phyloP scores from a whole-genome alignment of 768 basidiomycete species.

The Galerina marginata region DNA sequence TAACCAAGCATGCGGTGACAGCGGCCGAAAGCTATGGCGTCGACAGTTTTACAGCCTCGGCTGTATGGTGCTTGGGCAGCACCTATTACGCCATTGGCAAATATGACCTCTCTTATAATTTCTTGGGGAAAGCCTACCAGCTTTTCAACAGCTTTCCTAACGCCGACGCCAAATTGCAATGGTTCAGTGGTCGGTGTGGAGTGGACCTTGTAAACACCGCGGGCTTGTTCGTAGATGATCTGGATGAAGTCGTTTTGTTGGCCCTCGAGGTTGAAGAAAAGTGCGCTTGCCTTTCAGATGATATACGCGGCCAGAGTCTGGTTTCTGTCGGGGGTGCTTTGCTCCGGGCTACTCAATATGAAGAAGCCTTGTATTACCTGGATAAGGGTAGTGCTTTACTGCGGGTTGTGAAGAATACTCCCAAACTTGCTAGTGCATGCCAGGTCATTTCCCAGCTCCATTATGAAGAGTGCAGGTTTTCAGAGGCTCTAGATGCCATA shows the following conservation, averaged over 20 bases:
- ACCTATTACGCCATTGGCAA: too few species aligned
- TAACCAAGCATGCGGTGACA: background rate
- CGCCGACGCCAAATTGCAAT: background rate
- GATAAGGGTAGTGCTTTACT: slow-evolving; percentile 4
- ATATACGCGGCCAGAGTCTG: too few species aligned
- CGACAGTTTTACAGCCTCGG: slow-evolving; percentile 1
- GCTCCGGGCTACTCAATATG: background rate
- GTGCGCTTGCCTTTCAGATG: slow-evolving; percentile 9
- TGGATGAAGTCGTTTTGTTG: background rate
- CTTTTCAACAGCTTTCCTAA: slow-evolving; percentile 4
- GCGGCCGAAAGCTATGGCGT: slow-evolving; percentile 3
- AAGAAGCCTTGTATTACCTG: slow-evolving; percentile 5
- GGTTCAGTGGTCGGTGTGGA: slow-evolving; percentile 9
- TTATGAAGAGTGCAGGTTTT: too few species aligned
- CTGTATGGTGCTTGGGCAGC: too few species aligned
- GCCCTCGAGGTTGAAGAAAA: slow-evolving; percentile 9
- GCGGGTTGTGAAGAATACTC: background rate
- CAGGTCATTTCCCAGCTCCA: too few species aligned
- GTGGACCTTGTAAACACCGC: slow-evolving; percentile 8
- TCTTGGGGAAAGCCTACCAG: slow-evolving; percentile 7
- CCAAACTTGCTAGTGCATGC: slow-evolving; percentile 3
- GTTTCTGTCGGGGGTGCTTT: slow-evolving; percentile 3
- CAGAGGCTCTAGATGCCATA: too few species aligned
- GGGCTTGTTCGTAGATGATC: background rate
- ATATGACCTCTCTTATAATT: too few species aligned